Evolutionary conservation across 371 early-diverging fungal genomes (phyloP).

Genomic region (Circinella minor): DNA sequence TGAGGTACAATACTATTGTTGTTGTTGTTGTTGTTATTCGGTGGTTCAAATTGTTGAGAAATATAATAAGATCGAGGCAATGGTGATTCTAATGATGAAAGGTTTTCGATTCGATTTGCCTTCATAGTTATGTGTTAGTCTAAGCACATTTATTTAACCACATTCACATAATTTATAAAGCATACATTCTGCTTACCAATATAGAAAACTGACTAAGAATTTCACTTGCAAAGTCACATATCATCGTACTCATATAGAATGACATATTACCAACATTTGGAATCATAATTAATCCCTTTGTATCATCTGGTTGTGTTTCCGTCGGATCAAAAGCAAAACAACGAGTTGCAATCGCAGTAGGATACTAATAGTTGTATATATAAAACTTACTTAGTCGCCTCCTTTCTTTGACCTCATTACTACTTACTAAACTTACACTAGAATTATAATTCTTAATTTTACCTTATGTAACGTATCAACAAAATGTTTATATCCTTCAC

Average conservation of each 20-base stretch:
- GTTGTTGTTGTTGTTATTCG: neutral
- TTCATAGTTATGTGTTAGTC: neutral
- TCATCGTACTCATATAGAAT: conserved; percentile 79
- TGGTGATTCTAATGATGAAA: conserved; percentile 43
- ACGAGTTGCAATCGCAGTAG: conserved; percentile 71
- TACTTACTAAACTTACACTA: neutral
- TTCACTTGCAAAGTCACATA: conserved; percentile 74
- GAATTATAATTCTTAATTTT: neutral
- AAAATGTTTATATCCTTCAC: conserved; percentile 68
- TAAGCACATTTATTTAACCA: too few relatives aligned
- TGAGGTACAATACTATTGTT: conserved; percentile 19
- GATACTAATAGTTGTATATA: conserved; percentile 54
- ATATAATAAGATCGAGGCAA: conserved; percentile 22
- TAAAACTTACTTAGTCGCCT: too few relatives aligned
- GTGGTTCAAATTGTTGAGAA: conserved; percentile 15
- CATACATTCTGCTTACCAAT: conserved; percentile 26
- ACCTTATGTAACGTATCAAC: conserved; percentile 68
- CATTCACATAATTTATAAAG: too few relatives aligned
- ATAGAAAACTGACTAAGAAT: conserved; percentile 58
- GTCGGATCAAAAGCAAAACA: conserved; percentile 87
- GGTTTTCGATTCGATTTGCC: conserved; percentile 39
- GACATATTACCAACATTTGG: conserved; percentile 83
- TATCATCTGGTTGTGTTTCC: conserved; percentile 75
- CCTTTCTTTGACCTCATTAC: neutral
- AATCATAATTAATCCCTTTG: conserved; percentile 78